Evolutionary conservation across 2,329 filamentous ascomycete species (phyloP), one percentile per base, ranked within the genome.

Genomic region (Aaosphaeria arxii): DNA sequence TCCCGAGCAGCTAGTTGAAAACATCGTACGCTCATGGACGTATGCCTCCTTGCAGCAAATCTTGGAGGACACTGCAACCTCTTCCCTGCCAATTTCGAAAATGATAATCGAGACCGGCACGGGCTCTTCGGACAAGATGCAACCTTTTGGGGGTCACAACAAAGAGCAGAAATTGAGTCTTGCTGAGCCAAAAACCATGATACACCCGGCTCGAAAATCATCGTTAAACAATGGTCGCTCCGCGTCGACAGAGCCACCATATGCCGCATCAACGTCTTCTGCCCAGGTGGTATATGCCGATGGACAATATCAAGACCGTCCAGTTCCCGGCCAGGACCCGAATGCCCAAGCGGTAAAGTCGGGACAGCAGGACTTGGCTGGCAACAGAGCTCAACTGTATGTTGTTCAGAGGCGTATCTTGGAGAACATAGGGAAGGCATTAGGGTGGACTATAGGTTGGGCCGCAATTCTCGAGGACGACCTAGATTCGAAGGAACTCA

Each of bases 311-410:
- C 63, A 64, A 40, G 63, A 67, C 41, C 55, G 62, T 6, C 57
- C 59, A 11, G 30, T 51, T 17, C 56, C 57, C n/a, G 52, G 44
- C 17, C 61, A 64, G 36, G 52, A 59, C 38, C 56, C 50, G 36
- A 45, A 45, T 11, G 41, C 57, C 40, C 53, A 56, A 38, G 51
- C 57, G 33, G 58, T 67, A 1, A 76, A 73, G 50, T 74, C 74
- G 11, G 91, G 92, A 0, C 74, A 91, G 1, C 88, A 95, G 63
- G 88, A 95, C 46, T 76, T 97, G 28, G 89, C 91, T 33, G 88
- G 89, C 40, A 84, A 85, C 51, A 81, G 92, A 59, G 92, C 89
- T 5, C 90, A 96, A 61, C 77, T 97, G 2, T 87, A 90, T 51
- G 75, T 89, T 47, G 74, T 96, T 38, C 91, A 90, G 6, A 80